A percentile compares a stretch with the other conserved stretches of the same genome.
These are phyloP conservation scores for Agrostemma githago DNA, from an alignment of 148 eudicot genomes.

Conservation along the genomic window DNA sequence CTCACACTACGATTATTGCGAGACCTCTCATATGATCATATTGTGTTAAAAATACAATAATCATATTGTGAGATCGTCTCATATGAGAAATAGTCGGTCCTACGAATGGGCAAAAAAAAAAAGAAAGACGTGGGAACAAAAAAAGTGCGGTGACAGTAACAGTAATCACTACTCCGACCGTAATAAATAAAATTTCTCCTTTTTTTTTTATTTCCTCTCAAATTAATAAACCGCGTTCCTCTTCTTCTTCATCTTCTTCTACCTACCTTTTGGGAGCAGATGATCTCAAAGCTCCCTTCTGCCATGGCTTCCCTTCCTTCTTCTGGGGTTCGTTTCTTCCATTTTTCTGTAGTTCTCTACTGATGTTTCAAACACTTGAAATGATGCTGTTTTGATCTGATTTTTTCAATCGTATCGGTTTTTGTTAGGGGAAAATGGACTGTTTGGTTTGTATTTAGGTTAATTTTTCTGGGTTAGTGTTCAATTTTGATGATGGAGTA, in stretches of 20 bases:
- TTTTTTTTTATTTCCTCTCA: too few species aligned
- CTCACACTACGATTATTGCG: too few species aligned
- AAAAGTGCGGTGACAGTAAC: not conserved
- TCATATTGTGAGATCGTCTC: too few species aligned
- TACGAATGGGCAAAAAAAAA: not conserved
- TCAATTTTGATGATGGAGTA: not conserved
- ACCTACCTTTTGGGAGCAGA: slow-evolving; percentile 25
- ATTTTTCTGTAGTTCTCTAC: not conserved
- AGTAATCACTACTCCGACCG: too few species aligned
- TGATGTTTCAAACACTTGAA: not conserved
- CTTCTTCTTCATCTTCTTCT: not conserved
- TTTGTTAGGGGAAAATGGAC: not conserved
- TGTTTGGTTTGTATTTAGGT: not conserved
- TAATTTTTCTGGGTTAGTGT: not conserved
- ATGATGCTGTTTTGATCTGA: not conserved
- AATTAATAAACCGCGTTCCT: not conserved
- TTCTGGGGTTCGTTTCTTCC: slow-evolving; percentile 38
- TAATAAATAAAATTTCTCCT: not conserved
- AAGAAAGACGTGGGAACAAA: not conserved
- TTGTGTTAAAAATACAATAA: too few species aligned
- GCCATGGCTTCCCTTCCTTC: slow-evolving; percentile 65
- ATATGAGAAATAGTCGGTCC: not conserved
- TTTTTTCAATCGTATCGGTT: too few species aligned
- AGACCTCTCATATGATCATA: too few species aligned
- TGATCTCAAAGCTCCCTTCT: slow-evolving; percentile 40